A percentile compares a stretch with the other conserved stretches of the same genome.
phyloP scores from a whole-genome alignment of 106 monocot species.

The Amphibolis antarctica region DNA sequence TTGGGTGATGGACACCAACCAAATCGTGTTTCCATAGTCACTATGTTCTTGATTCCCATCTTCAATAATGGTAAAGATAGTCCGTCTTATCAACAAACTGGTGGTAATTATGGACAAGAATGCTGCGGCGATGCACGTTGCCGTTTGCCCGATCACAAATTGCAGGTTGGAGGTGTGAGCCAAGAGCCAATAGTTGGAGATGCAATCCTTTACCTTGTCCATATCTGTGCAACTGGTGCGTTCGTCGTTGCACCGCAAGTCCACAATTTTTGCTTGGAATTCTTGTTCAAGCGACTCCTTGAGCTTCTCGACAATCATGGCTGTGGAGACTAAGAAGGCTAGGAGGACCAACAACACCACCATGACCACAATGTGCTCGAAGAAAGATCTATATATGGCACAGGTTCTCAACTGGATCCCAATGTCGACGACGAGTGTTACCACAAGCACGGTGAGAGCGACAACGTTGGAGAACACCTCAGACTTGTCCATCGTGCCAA shows the following conservation, averaged over 20 bases:
- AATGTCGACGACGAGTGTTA: constrained; percentile 14
- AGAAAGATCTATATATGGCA: background rate
- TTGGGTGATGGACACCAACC: background rate
- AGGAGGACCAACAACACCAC: background rate
- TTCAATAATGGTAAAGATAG: too few species aligned
- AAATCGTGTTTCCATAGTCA: background rate
- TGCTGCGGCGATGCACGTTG: constrained; percentile 13
- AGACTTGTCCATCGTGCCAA: constrained; percentile 9
- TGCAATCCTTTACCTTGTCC: background rate
- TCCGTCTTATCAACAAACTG: background rate
- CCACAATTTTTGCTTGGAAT: background rate
- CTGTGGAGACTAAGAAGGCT: background rate
- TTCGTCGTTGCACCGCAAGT: background rate
- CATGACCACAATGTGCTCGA: constrained; percentile 7
- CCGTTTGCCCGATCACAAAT: constrained; percentile 10
- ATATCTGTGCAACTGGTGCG: background rate
- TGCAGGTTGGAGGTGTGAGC: constrained; percentile 14
- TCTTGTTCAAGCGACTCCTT: background rate
- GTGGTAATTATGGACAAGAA: constrained; percentile 5
- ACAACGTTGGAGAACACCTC: background rate
- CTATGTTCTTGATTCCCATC: too few species aligned
- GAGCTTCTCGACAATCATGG: background rate
- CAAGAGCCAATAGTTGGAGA: constrained; percentile 11
- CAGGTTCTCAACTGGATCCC: constrained; percentile 15
- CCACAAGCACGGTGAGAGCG: constrained; percentile 10